Percentiles rank a stretch among this genome's conserved stretches.
phyloP scores from a whole-genome alignment of 208 protist species.

The Acanthamoeba quina region DNA sequence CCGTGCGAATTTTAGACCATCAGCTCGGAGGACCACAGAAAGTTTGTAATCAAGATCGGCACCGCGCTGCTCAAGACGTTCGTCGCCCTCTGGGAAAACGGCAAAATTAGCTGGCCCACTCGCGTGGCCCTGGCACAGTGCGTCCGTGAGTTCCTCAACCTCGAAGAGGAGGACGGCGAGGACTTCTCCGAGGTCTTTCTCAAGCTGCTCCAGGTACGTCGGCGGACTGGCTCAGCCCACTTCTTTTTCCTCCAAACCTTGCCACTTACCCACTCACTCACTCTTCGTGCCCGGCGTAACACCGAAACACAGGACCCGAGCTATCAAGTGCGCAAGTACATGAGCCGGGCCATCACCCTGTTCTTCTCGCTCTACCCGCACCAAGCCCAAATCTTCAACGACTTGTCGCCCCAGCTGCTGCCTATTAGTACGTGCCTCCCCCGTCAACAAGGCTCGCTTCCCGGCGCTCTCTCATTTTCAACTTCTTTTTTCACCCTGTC shows the following conservation, averaged over 20 bases:
- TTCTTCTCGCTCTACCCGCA: constrained; percentile 56
- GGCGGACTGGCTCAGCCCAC: background rate
- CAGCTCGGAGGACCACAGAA: background rate
- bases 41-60: background rate
- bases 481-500: too few species aligned
- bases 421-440: constrained; percentile 50
- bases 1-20: background rate
- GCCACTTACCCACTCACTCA: background rate
- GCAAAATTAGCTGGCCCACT: constrained; percentile 26
- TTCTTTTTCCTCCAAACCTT: background rate
- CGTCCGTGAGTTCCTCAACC: constrained; percentile 24
- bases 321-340: constrained; percentile 70
- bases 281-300: background rate
- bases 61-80: constrained; percentile 29
- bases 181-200: constrained; percentile 45
- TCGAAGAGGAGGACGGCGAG: constrained; percentile 36
- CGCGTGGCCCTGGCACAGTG: constrained; percentile 17
- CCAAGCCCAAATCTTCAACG: constrained; percentile 53
- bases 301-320: background rate
- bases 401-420: constrained; percentile 8
- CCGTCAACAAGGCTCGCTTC: too few species aligned
- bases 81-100: constrained; percentile 31
- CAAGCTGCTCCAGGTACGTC: constrained; percentile 3
- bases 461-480: background rate
- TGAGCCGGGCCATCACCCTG: constrained; percentile 64